A percentile compares a stretch with the other conserved stretches of the same genome.
These are phyloP conservation scores for Globisporangium megalacanthum DNA, from an alignment of 352 stramenopile genomes.

Conservation along the genomic window DNA sequence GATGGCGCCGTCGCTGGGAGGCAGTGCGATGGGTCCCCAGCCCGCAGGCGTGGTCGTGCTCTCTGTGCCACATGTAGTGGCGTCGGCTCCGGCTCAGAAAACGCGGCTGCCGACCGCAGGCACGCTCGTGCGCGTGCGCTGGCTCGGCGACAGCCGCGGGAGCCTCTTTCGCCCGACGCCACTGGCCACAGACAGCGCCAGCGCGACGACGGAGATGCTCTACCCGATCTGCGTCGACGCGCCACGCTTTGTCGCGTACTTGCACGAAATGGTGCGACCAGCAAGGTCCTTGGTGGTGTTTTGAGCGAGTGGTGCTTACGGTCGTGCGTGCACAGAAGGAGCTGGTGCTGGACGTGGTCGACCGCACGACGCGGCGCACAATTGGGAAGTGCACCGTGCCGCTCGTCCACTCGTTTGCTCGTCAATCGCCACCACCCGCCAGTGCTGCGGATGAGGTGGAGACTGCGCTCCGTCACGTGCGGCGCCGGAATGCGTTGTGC, in stretches of 20 bases:
- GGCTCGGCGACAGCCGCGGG: background rate
- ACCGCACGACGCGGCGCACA: conserved; percentile 33
- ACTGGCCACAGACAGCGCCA: background rate
- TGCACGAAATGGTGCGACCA: conserved; percentile 11
- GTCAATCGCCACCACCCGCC: background rate
- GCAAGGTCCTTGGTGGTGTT: background rate
- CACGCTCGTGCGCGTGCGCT: background rate
- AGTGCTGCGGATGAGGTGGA: conserved; percentile 9
- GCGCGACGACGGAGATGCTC: conserved; percentile 10
- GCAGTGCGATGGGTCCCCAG: background rate
- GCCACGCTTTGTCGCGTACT: conserved; percentile 12
- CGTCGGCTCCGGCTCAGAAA: background rate
- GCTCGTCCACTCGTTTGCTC: conserved; percentile 7
- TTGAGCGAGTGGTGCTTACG: background rate
- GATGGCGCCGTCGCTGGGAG: background rate
- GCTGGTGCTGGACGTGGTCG: conserved; percentile 58
- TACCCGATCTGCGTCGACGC: conserved; percentile 12
- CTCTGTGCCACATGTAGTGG: conserved; percentile 1
- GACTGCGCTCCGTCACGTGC: conserved; percentile 16
- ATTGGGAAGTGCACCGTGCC: conserved; percentile 27
- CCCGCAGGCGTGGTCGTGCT: conserved; percentile 2
- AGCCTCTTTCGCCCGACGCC: conserved; percentile 4
- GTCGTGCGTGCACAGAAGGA: conserved; percentile 17
- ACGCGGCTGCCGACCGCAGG: background rate
- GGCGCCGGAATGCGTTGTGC: conserved; percentile 26